Conservation (phyloP, 305 asterid species). For the Fraxinus velutina region DNA sequence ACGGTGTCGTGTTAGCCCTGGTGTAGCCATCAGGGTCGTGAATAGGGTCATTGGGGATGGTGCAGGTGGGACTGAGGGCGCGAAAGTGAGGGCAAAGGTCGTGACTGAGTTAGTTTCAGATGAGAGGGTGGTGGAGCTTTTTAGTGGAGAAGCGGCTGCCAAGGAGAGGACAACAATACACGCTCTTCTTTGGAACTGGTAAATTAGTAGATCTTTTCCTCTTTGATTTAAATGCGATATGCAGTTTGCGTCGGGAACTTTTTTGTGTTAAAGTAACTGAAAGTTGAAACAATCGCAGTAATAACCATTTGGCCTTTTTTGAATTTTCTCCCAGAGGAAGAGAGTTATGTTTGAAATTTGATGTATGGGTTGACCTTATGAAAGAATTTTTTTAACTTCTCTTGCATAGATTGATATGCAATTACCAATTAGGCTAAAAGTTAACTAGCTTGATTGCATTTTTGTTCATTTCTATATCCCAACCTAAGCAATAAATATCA, state of each 20-base stretch:
- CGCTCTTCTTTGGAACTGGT: constrained; percentile 99
- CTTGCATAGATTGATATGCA: constrained; percentile 4
- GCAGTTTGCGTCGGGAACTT: background rate
- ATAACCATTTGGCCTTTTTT: background rate
- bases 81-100: constrained; percentile 62
- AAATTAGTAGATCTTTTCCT: constrained; percentile 22
- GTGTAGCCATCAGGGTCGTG: constrained; percentile 73
- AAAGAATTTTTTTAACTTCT: background rate
- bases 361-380: background rate
- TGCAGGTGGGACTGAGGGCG: constrained; percentile 53
- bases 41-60: constrained; percentile 69
- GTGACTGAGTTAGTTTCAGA: constrained; percentile 79
- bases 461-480: background rate
- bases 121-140: constrained; percentile 80
- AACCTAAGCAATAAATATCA: background rate
- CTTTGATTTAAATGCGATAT: background rate
- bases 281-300: background rate
- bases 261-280: background rate
- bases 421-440: background rate
- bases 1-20: constrained; percentile 80
- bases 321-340: background rate
- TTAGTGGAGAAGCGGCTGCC: constrained; percentile 59
- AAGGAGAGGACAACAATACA: constrained; percentile 90
- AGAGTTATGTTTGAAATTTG: background rate
- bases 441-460: constrained; percentile 8